phyloP scores from a whole-genome alignment of 106 monocot genomes.

The Iris macrosiphon region DNA sequence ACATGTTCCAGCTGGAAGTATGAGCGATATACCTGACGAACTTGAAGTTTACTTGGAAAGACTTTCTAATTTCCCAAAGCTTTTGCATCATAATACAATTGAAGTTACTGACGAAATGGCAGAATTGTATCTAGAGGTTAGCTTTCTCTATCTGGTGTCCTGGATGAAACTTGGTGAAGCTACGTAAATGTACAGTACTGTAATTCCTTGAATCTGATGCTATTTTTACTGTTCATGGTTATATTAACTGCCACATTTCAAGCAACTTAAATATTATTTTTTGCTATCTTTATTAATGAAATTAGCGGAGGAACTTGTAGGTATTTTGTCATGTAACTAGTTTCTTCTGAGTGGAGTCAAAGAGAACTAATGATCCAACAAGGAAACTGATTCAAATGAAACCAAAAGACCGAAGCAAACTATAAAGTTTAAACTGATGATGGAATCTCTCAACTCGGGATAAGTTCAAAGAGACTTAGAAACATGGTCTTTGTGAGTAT shows the following conservation, averaged over 20 bases:
- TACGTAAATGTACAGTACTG: background rate
- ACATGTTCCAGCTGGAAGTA: slow-evolving; percentile 9
- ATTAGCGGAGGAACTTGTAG: too few relatives aligned
- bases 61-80: slow-evolving; percentile 53
- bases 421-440: too few relatives aligned
- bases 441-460: too few relatives aligned
- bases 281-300: background rate
- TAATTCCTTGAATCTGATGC: background rate
- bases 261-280: background rate
- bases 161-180: background rate
- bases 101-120: slow-evolving; percentile 61
- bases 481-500: too few relatives aligned
- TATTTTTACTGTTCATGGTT: background rate
- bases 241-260: background rate
- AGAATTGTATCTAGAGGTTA: slow-evolving; percentile 84
- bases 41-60: slow-evolving; percentile 51
- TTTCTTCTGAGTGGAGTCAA: too few relatives aligned
- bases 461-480: too few relatives aligned
- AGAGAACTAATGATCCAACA: too few relatives aligned
- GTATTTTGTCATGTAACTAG: too few relatives aligned
- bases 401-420: too few relatives aligned
- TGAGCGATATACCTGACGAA: slow-evolving; percentile 16
- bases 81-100: slow-evolving; percentile 50
- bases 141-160: slow-evolving; percentile 1
- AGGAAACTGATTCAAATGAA: too few relatives aligned